Evolutionary conservation across 495 filamentous ascomycete genomes (phyloP).

Genomic region (Lepidopterella palustris): DNA sequence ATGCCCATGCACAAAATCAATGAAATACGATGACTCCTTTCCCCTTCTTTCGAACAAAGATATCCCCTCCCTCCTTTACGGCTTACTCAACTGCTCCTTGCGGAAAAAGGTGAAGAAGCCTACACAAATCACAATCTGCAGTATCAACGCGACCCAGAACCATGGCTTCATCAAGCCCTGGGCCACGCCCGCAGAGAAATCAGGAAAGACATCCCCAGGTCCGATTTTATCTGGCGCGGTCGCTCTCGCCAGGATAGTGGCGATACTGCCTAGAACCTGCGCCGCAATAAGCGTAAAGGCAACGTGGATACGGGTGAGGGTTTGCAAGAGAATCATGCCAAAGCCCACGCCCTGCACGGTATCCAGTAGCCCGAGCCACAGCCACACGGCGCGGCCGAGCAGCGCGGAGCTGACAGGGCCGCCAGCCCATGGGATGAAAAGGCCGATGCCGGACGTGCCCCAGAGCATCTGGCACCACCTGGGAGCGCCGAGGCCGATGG

Average conservation of each 20-base stretch:
- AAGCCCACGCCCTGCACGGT: conserved; percentile 56
- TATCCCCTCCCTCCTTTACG: conserved; percentile 27
- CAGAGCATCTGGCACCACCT: conserved; percentile 63
- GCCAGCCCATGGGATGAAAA: conserved; percentile 56
- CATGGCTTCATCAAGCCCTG: conserved; percentile 49
- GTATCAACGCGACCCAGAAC: conserved; percentile 61
- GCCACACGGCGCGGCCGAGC: conserved; percentile 52
- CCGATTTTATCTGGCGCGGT: conserved; percentile 54
- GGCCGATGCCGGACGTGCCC: conserved; percentile 50
- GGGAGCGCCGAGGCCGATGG: conserved; percentile 56
- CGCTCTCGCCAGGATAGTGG: conserved; percentile 52
- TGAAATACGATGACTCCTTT: too few species aligned
- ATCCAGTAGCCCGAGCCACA: conserved; percentile 60
- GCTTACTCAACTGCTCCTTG: conserved; percentile 66
- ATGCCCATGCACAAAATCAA: too few species aligned
- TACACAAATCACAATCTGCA: conserved; percentile 57
- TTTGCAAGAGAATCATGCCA: conserved; percentile 59
- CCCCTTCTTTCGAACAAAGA: not conserved
- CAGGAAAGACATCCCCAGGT: conserved; percentile 58
- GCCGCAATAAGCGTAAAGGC: conserved; percentile 49
- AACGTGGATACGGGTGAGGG: conserved; percentile 55
- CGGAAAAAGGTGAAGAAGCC: conserved; percentile 66
- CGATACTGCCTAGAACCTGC: conserved; percentile 50
- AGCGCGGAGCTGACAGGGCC: conserved; percentile 45
- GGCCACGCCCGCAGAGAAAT: conserved; percentile 43